Percentiles rank a stretch among this genome's conserved stretches.
Evolutionary conservation across 192 early-diverging fungal genomes (phyloP).

Genomic region (Dispira simplex): DNA sequence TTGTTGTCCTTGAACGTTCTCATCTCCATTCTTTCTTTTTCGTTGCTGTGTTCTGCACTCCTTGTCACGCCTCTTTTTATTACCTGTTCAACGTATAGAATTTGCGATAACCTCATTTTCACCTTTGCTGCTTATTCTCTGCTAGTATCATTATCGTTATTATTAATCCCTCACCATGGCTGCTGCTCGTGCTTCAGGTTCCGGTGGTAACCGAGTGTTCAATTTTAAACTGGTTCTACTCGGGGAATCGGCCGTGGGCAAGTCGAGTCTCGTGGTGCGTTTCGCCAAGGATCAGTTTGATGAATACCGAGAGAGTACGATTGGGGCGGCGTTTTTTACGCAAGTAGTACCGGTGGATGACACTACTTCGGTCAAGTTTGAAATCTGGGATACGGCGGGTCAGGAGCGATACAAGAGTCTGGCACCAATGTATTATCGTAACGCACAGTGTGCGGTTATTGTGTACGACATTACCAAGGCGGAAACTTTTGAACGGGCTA

Average conservation of each 20-base stretch:
- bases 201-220: constrained; percentile 37
- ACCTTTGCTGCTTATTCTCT: no score
- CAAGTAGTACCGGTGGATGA: constrained; percentile 76
- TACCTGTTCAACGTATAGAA: no score
- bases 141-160: no score
- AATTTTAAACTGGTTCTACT: constrained; percentile 93
- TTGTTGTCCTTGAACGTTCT: no score
- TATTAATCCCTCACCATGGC: no score
- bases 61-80: no score
- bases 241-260: constrained; percentile 53
- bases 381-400: constrained; percentile 76
- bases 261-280: constrained; percentile 61
- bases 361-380: constrained; percentile 82
- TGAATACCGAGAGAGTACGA: constrained; percentile 86
- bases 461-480: constrained; percentile 63
- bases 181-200: not conserved
- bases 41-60: no score
- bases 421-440: constrained; percentile 61
- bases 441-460: constrained; percentile 54
- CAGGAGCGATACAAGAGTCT: constrained; percentile 59
- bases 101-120: no score
- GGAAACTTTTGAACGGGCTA: constrained; percentile 51
- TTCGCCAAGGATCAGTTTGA: constrained; percentile 91
- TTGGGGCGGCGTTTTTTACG: constrained; percentile 65
- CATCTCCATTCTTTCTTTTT: no score